Conservation (phyloP, 192 early-diverging fungal species). For the Nowakowskiella sp. region DNA sequence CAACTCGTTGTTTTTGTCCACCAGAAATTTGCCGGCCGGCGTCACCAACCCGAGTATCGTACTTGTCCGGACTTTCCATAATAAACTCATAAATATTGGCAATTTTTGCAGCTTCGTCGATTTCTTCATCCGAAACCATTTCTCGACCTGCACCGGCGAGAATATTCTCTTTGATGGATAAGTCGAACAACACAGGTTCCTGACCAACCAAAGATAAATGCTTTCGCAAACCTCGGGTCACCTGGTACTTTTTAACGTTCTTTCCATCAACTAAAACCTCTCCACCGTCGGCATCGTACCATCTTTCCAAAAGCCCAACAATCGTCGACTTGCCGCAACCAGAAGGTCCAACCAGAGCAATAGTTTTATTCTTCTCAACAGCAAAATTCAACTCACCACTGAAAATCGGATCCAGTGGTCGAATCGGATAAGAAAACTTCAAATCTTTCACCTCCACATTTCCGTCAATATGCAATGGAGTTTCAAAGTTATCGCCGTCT, state of each 20-base stretch:
- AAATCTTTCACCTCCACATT: slow-evolving; percentile 17
- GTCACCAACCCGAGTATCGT: slow-evolving; percentile 40
- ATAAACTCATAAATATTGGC: slow-evolving; percentile 71
- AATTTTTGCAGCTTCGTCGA: slow-evolving; percentile 57
- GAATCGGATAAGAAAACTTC: slow-evolving; percentile 59
- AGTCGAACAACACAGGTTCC: slow-evolving; percentile 68
- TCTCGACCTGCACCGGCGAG: slow-evolving; percentile 20
- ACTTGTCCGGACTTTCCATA: slow-evolving; percentile 50
- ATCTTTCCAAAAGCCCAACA: slow-evolving; percentile 18
- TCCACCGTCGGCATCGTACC: not conserved
- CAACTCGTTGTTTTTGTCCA: slow-evolving; percentile 37
- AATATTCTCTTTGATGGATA: slow-evolving; percentile 67
- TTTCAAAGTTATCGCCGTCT: slow-evolving; percentile 23
- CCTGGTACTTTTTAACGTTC: not conserved
- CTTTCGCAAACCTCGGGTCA: slow-evolving; percentile 39
- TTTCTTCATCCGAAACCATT: slow-evolving; percentile 46
- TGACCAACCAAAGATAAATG: slow-evolving; percentile 63
- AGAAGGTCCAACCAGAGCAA: slow-evolving; percentile 25
- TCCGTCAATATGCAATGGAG: slow-evolving; percentile 12
- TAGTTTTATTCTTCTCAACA: not conserved
- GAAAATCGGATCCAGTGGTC: slow-evolving; percentile 45
- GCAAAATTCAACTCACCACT: slow-evolving; percentile 19
- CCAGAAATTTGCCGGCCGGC: slow-evolving; percentile 35
- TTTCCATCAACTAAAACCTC: not conserved
- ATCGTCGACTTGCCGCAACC: slow-evolving; percentile 73